Evolutionary conservation across 2,329 filamentous ascomycete genomes (phyloP).

Genomic region (Orbilia brochopaga): DNA sequence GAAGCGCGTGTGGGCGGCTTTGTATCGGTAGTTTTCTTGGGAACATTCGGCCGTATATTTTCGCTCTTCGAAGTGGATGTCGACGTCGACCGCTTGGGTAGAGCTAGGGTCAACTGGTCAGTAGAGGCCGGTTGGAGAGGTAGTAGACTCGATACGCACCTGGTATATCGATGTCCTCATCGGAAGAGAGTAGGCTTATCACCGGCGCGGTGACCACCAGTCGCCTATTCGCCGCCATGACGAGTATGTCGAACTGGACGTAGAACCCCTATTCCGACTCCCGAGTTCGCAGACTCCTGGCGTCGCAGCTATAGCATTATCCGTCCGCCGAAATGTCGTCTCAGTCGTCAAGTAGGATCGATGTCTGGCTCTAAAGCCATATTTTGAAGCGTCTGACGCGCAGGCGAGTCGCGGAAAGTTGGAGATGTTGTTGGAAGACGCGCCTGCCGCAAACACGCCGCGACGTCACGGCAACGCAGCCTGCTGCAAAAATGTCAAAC

Average conservation of each 20-base stretch:
- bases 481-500: background rate
- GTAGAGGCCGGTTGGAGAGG: background rate
- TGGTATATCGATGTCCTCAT: constrained; percentile 7
- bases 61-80: constrained; percentile 10
- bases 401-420: background rate
- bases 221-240: constrained; percentile 18
- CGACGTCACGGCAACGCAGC: background rate
- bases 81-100: constrained; percentile 16
- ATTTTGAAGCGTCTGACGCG: too few relatives aligned
- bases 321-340: too few relatives aligned
- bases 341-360: too few relatives aligned
- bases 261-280: background rate
- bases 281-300: too few relatives aligned
- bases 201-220: constrained; percentile 8
- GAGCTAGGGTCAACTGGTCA: constrained; percentile 6
- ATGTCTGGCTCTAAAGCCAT: too few relatives aligned
- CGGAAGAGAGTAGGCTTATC: constrained; percentile 37
- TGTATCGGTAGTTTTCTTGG: background rate
- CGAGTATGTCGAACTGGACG: constrained; percentile 1
- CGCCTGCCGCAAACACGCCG: constrained; percentile 29
- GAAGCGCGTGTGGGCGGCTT: constrained; percentile 1
- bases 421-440: constrained; percentile 31
- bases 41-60: constrained; percentile 16
- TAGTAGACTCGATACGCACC: background rate
- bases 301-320: too few relatives aligned